Base-by-base conservation (phyloP, 257 asterid genomes). In the Handroanthus guayacan region DNA sequence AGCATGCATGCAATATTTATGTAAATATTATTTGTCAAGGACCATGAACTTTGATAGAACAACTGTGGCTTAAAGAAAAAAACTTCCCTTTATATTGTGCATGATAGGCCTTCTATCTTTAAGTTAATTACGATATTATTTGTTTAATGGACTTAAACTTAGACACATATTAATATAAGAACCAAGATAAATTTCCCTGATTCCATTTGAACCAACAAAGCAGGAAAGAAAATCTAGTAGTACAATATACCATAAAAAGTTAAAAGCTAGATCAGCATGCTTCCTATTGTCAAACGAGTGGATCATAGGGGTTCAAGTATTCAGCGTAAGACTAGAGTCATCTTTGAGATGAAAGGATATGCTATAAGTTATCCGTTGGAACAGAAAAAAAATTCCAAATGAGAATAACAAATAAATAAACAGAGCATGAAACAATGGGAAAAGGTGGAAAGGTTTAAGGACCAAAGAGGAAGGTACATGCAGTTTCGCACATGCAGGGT, bases 291-390 rank as follows among this genome's bases (percentile, higher is more conserved):
- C 18, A 3, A 6, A 6, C 36, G 11, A 57, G 66, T 17, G 25
- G 57, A 75, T 9, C 8, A 13, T 10, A 13, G 25, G 38, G 65
- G 62, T 6, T 55, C 51, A n/a, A 43, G 38, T 31, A 57, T 16
- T 51, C 63, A 47, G 62, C 62, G 67, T 54, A 57, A 67, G 51
- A 25, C 63, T 13, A 67, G 64, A 58, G 54, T 44, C 34, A 8
- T 62, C 44, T 47, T 41, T 36, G 62, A 75, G n/a, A 65, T 57
- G 6, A 56, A 77, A 69, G 70, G 74, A 76, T 12, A 61, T 16
- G 0, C n/a, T 14, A 39, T 54, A 76, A 16, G 47, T 47, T 48
- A 13, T n/a, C 31, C 9, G 6, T 25, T 55, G 17, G 48, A 56
- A 66, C 61, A 57, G 54, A 62, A 57, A 25, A 48, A 20, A 57